Evolutionary conservation across 768 basidiomycete species (phyloP).

Genomic region (Trametes cubensis): DNA sequence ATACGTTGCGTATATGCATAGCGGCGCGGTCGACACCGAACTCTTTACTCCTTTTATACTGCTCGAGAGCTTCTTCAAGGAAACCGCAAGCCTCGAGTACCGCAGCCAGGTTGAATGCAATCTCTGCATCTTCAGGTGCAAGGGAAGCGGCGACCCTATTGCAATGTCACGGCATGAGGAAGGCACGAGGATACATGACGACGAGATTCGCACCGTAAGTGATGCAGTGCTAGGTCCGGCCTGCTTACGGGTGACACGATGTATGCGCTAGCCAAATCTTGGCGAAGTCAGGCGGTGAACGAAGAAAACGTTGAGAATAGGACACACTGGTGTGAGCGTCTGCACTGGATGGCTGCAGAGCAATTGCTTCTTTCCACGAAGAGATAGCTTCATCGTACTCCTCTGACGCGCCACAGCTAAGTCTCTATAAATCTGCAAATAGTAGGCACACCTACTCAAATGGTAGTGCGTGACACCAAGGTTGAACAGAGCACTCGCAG

Average conservation of each 20-base stretch:
- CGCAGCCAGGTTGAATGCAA: constrained; percentile 89
- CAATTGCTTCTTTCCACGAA: constrained; percentile 85
- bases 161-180: neutral
- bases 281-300: constrained; percentile 25
- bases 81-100: constrained; percentile 84
- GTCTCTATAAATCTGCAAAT: neutral
- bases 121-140: constrained; percentile 87
- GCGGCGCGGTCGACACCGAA: constrained; percentile 81
- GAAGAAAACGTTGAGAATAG: neutral
- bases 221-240: constrained; percentile 85
- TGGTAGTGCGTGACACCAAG: constrained; percentile 90
- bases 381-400: constrained; percentile 85
- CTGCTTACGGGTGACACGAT: constrained; percentile 78
- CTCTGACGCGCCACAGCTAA: constrained; percentile 48
- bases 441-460: constrained; percentile 57
- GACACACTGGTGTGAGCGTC: constrained; percentile 85
- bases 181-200: constrained; percentile 24
- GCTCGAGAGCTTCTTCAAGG: constrained; percentile 75
- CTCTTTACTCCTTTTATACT: constrained; percentile 80
- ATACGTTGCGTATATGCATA: constrained; percentile 81
- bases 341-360: constrained; percentile 78
- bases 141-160: constrained; percentile 79
- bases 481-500: constrained; percentile 83
- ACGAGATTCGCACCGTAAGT: constrained; percentile 61
- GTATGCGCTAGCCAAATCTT: constrained; percentile 89